A percentile compares a stretch with the other conserved stretches of the same genome.
Conservation (phyloP, 1,284 basidiomycete genomes). For the Erythrobasidium hasegawianum region DNA sequence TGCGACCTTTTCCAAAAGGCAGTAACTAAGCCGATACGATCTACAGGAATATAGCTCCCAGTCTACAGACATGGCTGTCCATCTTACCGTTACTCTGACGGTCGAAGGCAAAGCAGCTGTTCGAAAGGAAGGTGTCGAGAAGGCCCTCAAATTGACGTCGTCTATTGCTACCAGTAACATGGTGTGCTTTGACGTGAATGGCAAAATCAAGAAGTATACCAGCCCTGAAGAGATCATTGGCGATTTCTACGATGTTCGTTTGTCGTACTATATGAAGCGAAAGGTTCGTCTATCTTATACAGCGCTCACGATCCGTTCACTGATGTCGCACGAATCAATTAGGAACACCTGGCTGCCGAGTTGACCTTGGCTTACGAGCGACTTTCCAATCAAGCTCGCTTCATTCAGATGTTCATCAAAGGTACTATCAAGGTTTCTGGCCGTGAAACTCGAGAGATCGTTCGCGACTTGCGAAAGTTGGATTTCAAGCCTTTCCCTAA, state of each 20-base stretch:
- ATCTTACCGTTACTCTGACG: conserved; percentile 80
- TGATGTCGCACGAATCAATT: too few relatives aligned
- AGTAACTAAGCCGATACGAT: neutral
- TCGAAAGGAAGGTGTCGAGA: conserved; percentile 79
- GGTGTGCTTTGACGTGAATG: conserved; percentile 96
- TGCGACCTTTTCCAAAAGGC: too few relatives aligned
- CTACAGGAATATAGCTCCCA: conserved; percentile 26
- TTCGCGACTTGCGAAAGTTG: conserved; percentile 73
- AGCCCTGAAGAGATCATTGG: conserved; percentile 87
- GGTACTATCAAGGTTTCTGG: conserved; percentile 86
- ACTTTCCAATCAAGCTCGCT: conserved; percentile 91
- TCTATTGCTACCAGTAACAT: conserved; percentile 90
- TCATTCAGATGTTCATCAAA: conserved; percentile 92
- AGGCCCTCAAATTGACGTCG: conserved; percentile 83
- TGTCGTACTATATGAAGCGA: conserved; percentile 89
- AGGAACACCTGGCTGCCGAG: conserved; percentile 83
- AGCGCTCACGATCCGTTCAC: too few relatives aligned
- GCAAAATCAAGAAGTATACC: conserved; percentile 92
- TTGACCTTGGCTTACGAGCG: conserved; percentile 78
- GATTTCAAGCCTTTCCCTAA: conserved; percentile 89
- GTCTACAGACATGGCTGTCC: conserved; percentile 77
- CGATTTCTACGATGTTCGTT: conserved; percentile 85
- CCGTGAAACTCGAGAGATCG: conserved; percentile 83
- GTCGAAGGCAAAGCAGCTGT: conserved; percentile 79
- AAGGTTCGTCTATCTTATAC: conserved; percentile 57